Conservation (phyloP, 495 filamentous ascomycete species). For the Daldinia bambusicola region DNA sequence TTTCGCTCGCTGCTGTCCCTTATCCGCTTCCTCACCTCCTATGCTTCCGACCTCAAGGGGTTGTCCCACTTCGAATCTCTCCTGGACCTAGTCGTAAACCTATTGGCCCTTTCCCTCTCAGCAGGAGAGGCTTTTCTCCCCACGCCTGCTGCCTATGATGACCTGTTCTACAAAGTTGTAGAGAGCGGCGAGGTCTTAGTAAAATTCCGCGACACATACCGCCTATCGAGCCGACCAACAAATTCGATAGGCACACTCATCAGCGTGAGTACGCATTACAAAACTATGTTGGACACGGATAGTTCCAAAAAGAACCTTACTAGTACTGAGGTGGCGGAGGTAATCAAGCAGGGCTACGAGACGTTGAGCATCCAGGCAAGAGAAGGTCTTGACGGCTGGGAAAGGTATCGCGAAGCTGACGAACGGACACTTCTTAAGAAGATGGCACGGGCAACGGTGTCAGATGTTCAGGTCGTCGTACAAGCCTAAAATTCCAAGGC, state of each 20-base stretch:
- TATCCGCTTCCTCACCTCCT: conserved; percentile 89
- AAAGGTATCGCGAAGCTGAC: conserved; percentile 80
- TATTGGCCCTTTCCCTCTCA: conserved; percentile 88
- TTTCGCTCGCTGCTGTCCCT: conserved; percentile 91
- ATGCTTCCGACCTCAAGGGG: conserved; percentile 75
- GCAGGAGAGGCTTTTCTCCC: conserved; percentile 94
- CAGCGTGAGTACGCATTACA: conserved; percentile 86
- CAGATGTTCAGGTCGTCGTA: conserved; percentile 67
- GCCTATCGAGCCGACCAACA: conserved; percentile 60
- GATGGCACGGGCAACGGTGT: conserved; percentile 79
- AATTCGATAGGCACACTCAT: conserved; percentile 86
- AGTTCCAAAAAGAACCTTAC: conserved; percentile 71
- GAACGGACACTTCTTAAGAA: conserved; percentile 82
- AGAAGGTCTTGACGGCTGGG: conserved; percentile 84
- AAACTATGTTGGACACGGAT: conserved; percentile 77
- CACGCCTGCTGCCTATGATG: conserved; percentile 86
- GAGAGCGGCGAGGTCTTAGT: conserved; percentile 86
- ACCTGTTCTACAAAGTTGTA: conserved; percentile 97
- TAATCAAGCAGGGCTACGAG: conserved; percentile 97
- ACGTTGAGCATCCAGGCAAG: conserved; percentile 86
- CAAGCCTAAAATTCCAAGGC: conserved; percentile 40
- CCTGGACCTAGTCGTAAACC: conserved; percentile 78
- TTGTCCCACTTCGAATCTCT: conserved; percentile 67
- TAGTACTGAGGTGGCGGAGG: conserved; percentile 83
- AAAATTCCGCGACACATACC: conserved; percentile 84